A percentile compares a stretch with the other conserved stretches of the same genome.
Evolutionary conservation across 2,329 filamentous ascomycete genomes (phyloP).

Genomic region (Ascosphaera apis): DNA sequence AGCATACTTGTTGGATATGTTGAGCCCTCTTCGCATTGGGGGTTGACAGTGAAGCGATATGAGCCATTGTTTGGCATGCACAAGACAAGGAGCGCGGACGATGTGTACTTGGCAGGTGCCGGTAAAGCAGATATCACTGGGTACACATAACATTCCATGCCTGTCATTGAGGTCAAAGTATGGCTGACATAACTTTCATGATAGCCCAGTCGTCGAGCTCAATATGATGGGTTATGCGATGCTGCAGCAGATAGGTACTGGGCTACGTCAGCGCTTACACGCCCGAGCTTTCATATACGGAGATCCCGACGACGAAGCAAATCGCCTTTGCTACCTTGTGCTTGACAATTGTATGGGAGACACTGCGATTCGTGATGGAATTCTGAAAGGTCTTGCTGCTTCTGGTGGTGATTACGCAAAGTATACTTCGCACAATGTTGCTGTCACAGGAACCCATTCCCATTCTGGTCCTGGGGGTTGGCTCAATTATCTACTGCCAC

Average conservation of each 20-base stretch:
- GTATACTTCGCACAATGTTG: slow-evolving; percentile 62
- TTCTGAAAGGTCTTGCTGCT: slow-evolving; percentile 46
- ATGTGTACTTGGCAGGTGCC: slow-evolving; percentile 39
- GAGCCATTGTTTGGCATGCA: too few relatives aligned
- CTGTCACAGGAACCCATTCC: slow-evolving; percentile 79
- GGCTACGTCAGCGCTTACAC: slow-evolving; percentile 68
- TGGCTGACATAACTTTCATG: slow-evolving; percentile 1
- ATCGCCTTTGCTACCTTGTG: slow-evolving; percentile 70
- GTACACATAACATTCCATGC: slow-evolving; percentile 15
- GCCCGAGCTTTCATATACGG: slow-evolving; percentile 77
- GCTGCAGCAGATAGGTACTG: slow-evolving; percentile 56
- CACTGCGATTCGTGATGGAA: slow-evolving; percentile 69
- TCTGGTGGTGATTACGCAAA: slow-evolving; percentile 50
- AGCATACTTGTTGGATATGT: too few relatives aligned
- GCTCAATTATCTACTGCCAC: slow-evolving; percentile 83
- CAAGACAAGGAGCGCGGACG: too few relatives aligned
- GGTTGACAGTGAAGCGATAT: too few relatives aligned
- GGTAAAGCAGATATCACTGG: slow-evolving; percentile 54
- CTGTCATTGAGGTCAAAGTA: neutral
- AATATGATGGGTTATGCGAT: slow-evolving; percentile 86
- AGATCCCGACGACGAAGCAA: slow-evolving; percentile 36
- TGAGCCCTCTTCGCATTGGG: too few relatives aligned
- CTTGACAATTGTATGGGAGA: slow-evolving; percentile 75
- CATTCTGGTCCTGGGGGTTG: slow-evolving; percentile 81
- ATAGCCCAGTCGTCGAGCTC: slow-evolving; percentile 63